A percentile compares a stretch with the other conserved stretches of the same genome.
phyloP scores from a whole-genome alignment of 2,329 filamentous ascomycete species.

The Cladosporium sp. region DNA sequence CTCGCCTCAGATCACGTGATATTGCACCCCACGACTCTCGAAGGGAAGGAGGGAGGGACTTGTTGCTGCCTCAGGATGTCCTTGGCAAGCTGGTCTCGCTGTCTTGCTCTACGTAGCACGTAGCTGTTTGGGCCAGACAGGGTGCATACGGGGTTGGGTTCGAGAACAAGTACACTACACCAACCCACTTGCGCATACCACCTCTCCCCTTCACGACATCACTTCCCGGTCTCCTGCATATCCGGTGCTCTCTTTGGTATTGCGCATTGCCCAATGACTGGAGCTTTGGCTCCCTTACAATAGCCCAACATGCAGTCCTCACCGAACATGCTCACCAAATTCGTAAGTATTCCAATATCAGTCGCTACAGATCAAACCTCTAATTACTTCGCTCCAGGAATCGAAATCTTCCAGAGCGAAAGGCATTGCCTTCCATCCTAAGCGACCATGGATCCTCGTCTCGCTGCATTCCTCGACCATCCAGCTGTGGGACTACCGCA shows the following conservation, averaged over 20 bases:
- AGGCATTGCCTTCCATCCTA: conserved; percentile 65
- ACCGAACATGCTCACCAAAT: conserved; percentile 52
- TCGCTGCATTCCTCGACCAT: conserved; percentile 98
- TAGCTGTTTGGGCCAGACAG: neutral
- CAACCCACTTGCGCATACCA: neutral
- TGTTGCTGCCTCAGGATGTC: too few relatives aligned
- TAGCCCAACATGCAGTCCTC: conserved; percentile 40
- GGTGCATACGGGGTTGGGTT: neutral
- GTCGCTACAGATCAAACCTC: conserved; percentile 38
- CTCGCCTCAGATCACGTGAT: too few relatives aligned
- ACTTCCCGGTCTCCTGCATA: neutral
- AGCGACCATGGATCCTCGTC: conserved; percentile 96
- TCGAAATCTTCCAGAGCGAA: conserved; percentile 65
- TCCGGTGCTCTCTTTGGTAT: conserved; percentile 8
- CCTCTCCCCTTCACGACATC: neutral
- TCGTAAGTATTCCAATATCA: conserved; percentile 21
- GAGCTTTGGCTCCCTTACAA: conserved; percentile 27
- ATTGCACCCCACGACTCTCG: too few relatives aligned
- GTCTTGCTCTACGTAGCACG: neutral
- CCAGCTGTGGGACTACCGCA: conserved; percentile 99
- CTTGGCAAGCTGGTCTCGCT: neutral
- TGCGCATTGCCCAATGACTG: conserved; percentile 18
- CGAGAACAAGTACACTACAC: neutral
- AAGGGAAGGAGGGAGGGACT: too few relatives aligned
- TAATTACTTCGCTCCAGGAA: conserved; percentile 34